Percentiles rank a stretch among this genome's conserved stretches.
Conservation (phyloP, 345 rosid genomes). For the Citrus australasica region DNA sequence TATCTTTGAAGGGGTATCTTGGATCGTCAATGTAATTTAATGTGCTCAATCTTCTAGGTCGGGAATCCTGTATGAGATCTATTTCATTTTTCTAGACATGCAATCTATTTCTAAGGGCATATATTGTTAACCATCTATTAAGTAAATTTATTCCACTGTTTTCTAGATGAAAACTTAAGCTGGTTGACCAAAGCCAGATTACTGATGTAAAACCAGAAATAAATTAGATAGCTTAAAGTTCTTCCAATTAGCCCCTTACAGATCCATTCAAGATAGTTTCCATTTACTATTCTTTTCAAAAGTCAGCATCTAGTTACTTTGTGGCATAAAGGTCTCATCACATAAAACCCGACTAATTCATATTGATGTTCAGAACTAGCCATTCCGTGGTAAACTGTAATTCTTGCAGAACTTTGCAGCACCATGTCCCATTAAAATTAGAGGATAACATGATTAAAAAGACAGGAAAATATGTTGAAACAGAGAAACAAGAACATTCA, state of each 20-base stretch:
- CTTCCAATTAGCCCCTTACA: not conserved
- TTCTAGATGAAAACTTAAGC: not conserved
- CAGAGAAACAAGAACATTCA: slow-evolving; percentile 31
- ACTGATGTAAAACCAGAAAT: not conserved
- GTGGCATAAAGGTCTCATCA: not conserved
- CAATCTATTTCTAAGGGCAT: not conserved
- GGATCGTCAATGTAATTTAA: not conserved
- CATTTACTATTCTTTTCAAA: not conserved
- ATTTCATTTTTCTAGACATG: not conserved
- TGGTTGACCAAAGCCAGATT: not conserved
- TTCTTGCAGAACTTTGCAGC: not conserved
- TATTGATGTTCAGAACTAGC: not conserved
- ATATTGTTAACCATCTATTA: not conserved
- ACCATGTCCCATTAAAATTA: not conserved
- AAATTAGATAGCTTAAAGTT: not conserved
- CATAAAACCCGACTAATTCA: not conserved
- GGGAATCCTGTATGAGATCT: not conserved
- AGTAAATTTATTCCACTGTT: not conserved
- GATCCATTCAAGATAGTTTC: not conserved
- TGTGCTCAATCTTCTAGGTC: not conserved
- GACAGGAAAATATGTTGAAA: slow-evolving; percentile 10
- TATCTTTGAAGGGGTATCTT: not conserved
- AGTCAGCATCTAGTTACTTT: not conserved
- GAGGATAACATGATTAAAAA: slow-evolving; percentile 11
- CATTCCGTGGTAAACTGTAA: not conserved